phyloP scores from a whole-genome alignment of 306 rosid species.

The Dalbergia cochinchinensis region DNA sequence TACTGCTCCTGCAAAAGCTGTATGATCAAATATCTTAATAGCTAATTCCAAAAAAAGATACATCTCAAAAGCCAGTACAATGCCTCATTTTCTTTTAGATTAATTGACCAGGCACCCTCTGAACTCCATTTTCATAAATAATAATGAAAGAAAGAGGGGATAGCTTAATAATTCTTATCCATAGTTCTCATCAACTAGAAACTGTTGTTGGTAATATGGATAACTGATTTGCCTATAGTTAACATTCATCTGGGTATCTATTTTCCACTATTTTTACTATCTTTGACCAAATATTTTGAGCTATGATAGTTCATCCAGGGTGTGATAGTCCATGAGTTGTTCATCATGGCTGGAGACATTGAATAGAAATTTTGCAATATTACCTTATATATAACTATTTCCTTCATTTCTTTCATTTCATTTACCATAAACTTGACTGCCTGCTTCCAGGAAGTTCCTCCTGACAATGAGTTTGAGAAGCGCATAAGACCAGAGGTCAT shows the following conservation, averaged over 20 bases:
- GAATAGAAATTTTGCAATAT: conserved; percentile 1
- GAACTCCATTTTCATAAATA: neutral
- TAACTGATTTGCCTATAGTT: neutral
- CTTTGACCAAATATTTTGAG: neutral
- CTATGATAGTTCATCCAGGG: conserved; percentile 13
- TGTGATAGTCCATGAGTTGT: neutral
- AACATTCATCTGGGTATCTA: neutral
- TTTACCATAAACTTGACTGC: conserved; percentile 23
- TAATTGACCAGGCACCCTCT: neutral
- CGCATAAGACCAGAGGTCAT: conserved; percentile 72
- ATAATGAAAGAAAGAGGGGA: neutral
- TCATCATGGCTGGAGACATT: neutral
- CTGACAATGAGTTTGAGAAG: conserved; percentile 82
- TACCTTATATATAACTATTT: conserved; percentile 7
- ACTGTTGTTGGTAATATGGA: neutral
- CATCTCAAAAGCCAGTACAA: neutral
- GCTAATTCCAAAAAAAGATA: neutral
- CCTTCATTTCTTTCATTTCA: neutral
- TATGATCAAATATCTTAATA: conserved; percentile 49
- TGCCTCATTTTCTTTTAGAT: neutral
- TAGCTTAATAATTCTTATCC: neutral
- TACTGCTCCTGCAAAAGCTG: conserved; percentile 67
- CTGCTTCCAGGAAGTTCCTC: conserved; percentile 62
- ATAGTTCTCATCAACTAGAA: neutral
- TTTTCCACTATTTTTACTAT: neutral